A percentile compares a stretch with the other conserved stretches of the same genome.
phyloP scores from a whole-genome alignment of 2,329 filamentous ascomycete species.

The Amauroascus verrucosus region DNA sequence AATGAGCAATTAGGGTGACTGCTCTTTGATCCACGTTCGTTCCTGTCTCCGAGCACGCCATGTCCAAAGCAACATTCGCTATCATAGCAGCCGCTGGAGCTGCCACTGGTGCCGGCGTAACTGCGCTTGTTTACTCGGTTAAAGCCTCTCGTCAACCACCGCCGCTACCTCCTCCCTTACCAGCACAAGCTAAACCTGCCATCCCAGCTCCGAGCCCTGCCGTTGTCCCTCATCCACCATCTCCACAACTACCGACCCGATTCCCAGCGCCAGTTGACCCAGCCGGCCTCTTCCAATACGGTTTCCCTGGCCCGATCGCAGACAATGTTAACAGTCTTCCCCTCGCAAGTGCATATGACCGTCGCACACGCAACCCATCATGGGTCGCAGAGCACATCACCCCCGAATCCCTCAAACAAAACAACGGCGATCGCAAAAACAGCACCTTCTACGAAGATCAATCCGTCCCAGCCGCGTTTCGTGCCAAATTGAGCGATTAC shows the following conservation, averaged over 20 bases:
- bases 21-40: background rate
- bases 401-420: slow-evolving; percentile 62
- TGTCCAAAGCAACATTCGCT: slow-evolving; percentile 70
- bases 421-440: slow-evolving; percentile 73
- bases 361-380: slow-evolving; percentile 77
- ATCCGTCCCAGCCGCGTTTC: slow-evolving; percentile 71
- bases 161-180: slow-evolving; percentile 27
- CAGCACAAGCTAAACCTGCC: slow-evolving; percentile 22
- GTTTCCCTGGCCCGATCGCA: slow-evolving; percentile 81
- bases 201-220: slow-evolving; percentile 21
- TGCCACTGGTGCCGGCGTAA: slow-evolving; percentile 64
- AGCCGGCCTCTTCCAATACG: slow-evolving; percentile 68
- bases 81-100: slow-evolving; percentile 67
- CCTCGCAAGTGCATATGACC: slow-evolving; percentile 80
- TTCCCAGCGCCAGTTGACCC: slow-evolving; percentile 53
- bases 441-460: slow-evolving; percentile 74
- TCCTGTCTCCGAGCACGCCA: slow-evolving; percentile 29
- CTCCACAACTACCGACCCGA: slow-evolving; percentile 25
- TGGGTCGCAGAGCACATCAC: slow-evolving; percentile 98
- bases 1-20: background rate
- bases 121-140: slow-evolving; percentile 56
- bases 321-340: slow-evolving; percentile 69
- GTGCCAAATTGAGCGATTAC: slow-evolving; percentile 86
- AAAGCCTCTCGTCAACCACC: slow-evolving; percentile 43
- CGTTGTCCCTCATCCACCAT: slow-evolving; percentile 24